phyloP scores from a whole-genome alignment of 352 stramenopile species.

The Chrysophaeum taylorii region DNA sequence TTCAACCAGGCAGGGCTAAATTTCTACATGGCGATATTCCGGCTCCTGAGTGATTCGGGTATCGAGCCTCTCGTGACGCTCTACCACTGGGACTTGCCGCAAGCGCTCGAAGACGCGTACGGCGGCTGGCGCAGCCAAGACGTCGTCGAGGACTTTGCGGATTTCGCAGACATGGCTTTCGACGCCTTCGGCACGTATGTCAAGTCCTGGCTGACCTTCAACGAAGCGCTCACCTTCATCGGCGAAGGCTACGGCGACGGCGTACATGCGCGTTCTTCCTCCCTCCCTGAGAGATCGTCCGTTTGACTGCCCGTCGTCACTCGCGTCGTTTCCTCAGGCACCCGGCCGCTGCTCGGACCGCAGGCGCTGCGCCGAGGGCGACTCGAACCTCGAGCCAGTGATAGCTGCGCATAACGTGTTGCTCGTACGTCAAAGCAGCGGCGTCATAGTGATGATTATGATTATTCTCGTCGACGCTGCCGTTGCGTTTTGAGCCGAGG shows the following conservation, averaged over 20 bases:
- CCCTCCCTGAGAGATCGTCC: slow-evolving; percentile 25
- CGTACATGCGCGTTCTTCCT: slow-evolving; percentile 69
- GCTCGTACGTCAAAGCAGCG: too few species aligned
- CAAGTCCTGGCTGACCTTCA: slow-evolving; percentile 86
- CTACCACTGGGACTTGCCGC: slow-evolving; percentile 88
- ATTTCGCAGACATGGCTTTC: slow-evolving; percentile 79
- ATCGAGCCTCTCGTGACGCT: slow-evolving; percentile 83
- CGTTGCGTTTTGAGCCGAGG: too few species aligned
- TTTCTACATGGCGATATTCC: slow-evolving; percentile 82
- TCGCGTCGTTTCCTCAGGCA: slow-evolving; percentile 3
- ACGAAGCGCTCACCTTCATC: slow-evolving; percentile 76
- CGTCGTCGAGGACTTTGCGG: slow-evolving; percentile 55
- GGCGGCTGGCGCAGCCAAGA: slow-evolving; percentile 46
- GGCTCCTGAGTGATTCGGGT: slow-evolving; percentile 53
- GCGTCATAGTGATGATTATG: too few species aligned
- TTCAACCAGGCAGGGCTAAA: slow-evolving; percentile 70
- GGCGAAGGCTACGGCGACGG: slow-evolving; percentile 69
- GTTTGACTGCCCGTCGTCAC: background rate
- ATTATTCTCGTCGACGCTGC: too few species aligned
- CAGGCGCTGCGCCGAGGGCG: slow-evolving; percentile 18
- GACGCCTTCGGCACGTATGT: slow-evolving; percentile 73
- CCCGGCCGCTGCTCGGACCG: slow-evolving; percentile 24
- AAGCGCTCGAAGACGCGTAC: slow-evolving; percentile 63
- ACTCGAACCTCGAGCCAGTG: slow-evolving; percentile 56
- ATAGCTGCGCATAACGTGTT: slow-evolving; percentile 74